phyloP scores from a whole-genome alignment of 2,329 filamentous ascomycete genomes.

The Ophiostoma sp. region DNA sequence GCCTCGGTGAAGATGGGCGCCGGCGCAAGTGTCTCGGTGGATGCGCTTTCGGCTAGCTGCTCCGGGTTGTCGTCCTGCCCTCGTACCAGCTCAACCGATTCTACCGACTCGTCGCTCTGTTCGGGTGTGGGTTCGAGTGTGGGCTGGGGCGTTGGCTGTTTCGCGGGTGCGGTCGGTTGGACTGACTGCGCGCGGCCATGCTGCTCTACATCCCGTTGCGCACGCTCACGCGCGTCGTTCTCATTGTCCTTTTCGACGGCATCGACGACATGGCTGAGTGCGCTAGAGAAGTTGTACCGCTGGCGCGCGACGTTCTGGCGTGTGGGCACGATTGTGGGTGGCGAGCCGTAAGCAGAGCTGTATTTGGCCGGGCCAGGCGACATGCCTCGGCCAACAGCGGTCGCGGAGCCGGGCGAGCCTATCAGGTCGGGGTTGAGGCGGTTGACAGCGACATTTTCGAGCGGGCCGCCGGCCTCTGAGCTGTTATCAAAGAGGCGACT shows the following conservation, averaged over 20 bases:
- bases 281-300: conserved; percentile 27
- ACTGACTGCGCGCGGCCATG: conserved; percentile 11
- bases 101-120: conserved; percentile 11
- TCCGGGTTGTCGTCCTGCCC: conserved; percentile 10
- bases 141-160: conserved; percentile 7
- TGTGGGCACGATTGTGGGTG: conserved; percentile 25
- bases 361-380: conserved; percentile 28
- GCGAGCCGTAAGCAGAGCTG: conserved; percentile 29
- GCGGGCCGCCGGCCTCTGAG: conserved; percentile 25
- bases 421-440: not conserved
- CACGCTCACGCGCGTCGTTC: conserved; percentile 24
- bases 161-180: not conserved
- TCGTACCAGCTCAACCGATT: conserved; percentile 19
- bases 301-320: conserved; percentile 27
- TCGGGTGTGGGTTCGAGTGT: not conserved
- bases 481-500: conserved; percentile 26
- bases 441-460: conserved; percentile 16
- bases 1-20: conserved; percentile 36
- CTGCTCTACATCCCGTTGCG: conserved; percentile 17
- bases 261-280: conserved; percentile 26
- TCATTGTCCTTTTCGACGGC: conserved; percentile 28
- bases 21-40: conserved; percentile 15
- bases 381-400: conserved; percentile 25
- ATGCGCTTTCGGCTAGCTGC: conserved; percentile 20
- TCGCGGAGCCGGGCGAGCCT: conserved; percentile 17